Evolutionary conservation across 495 filamentous ascomycete genomes (phyloP).

Genomic region (Pyrenula massariospora): DNA sequence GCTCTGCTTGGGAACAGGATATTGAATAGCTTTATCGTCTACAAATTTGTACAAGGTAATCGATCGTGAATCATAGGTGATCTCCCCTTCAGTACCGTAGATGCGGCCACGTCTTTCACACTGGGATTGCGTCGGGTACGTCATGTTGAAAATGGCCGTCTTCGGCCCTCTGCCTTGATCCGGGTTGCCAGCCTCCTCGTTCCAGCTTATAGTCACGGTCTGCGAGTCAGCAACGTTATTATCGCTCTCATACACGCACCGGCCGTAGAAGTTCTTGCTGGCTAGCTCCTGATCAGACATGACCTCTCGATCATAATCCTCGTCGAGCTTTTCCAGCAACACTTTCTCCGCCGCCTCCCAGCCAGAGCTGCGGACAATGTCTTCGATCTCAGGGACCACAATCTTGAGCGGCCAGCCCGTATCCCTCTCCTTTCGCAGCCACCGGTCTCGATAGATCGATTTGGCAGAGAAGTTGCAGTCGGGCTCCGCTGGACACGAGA

Average conservation of each 20-base stretch:
- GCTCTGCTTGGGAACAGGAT: constrained; percentile 23
- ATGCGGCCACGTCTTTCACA: constrained; percentile 73
- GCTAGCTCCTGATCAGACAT: constrained; percentile 41
- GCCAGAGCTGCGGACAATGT: constrained; percentile 26
- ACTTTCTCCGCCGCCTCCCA: constrained; percentile 12
- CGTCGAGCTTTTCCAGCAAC: constrained; percentile 34
- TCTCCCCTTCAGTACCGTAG: constrained; percentile 78
- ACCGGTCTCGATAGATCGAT: constrained; percentile 56
- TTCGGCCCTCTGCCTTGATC: constrained; percentile 50
- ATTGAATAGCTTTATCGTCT: constrained; percentile 9
- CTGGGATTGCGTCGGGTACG: constrained; percentile 75
- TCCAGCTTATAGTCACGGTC: constrained; percentile 75
- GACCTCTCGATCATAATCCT: constrained; percentile 51
- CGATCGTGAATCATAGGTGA: constrained; percentile 50
- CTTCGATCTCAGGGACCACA: constrained; percentile 84
- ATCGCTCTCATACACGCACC: constrained; percentile 86
- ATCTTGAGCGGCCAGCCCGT: constrained; percentile 75
- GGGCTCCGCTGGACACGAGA: constrained; percentile 60
- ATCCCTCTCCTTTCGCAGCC: constrained; percentile 43
- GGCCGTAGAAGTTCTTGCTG: constrained; percentile 69
- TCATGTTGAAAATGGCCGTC: constrained; percentile 86
- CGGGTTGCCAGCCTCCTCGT: constrained; percentile 24
- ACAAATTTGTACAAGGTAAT: constrained; percentile 34
- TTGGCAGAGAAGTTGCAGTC: constrained; percentile 76
- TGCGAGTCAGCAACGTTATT: constrained; percentile 90